phyloP scores from a whole-genome alignment of 179 eudicot genomes.

The Carnegiea gigantea region DNA sequence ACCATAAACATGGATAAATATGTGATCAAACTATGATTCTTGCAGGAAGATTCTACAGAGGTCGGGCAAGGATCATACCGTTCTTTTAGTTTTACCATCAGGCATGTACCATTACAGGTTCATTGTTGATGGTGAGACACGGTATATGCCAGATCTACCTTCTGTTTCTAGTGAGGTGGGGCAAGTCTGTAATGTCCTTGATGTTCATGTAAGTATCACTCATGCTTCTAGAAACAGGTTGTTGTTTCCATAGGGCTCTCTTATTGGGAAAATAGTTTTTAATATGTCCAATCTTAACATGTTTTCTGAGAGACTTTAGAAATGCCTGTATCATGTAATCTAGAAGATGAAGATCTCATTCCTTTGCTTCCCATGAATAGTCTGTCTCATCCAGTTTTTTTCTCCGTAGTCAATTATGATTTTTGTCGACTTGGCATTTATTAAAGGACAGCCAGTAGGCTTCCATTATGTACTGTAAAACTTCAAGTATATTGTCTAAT shows the following conservation, averaged over 20 bases:
- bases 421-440: too few relatives aligned
- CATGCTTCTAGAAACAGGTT: neutral
- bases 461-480: neutral
- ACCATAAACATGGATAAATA: neutral
- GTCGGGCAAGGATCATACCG: constrained; percentile 72
- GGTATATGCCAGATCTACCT: constrained; percentile 74
- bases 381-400: too few relatives aligned
- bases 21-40: constrained; percentile 18
- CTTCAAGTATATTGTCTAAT: neutral
- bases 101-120: constrained; percentile 81
- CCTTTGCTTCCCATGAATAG: too few relatives aligned
- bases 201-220: constrained; percentile 68
- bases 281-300: neutral
- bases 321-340: too few relatives aligned
- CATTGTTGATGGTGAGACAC: constrained; percentile 71
- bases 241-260: neutral
- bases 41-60: constrained; percentile 67
- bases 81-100: constrained; percentile 71
- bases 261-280: neutral
- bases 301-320: neutral
- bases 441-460: too few relatives aligned
- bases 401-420: too few relatives aligned
- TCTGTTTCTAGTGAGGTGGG: constrained; percentile 69
- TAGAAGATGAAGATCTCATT: too few relatives aligned
- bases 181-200: constrained; percentile 63